Evolutionary conservation across 768 basidiomycete species (phyloP).

Genomic region (Boletus tylopilopsis): DNA sequence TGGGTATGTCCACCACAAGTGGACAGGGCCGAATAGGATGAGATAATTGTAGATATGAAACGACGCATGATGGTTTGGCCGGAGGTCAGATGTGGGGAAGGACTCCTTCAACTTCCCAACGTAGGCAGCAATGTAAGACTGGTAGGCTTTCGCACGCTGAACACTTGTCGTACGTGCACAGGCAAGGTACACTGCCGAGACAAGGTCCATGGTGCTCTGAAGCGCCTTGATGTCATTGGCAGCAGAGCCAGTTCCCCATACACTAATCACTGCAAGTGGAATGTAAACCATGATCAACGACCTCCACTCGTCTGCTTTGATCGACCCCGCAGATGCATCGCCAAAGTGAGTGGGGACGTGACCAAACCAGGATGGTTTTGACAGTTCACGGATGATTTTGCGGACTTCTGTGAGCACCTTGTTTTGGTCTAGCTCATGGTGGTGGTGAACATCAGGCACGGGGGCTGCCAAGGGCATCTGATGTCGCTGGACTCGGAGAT

Average conservation of each 20-base stretch:
- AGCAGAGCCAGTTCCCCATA: too few species aligned
- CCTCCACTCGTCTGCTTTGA: too few species aligned
- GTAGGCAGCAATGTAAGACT: slow-evolving; percentile 15
- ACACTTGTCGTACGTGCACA: slow-evolving; percentile 13
- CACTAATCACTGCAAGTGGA: too few species aligned
- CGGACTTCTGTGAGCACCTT: neutral
- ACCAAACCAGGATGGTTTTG: too few species aligned
- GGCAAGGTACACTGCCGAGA: slow-evolving; percentile 23
- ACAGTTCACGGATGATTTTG: slow-evolving; percentile 3
- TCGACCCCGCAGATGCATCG: too few species aligned
- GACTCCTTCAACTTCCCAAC: slow-evolving; percentile 14
- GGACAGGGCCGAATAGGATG: slow-evolving; percentile 35
- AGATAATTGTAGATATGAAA: slow-evolving; percentile 34
- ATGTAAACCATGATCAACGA: too few species aligned
- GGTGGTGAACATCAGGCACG: too few species aligned
- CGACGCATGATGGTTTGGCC: slow-evolving; percentile 31
- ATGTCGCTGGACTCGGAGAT: too few species aligned
- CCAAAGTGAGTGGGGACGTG: too few species aligned
- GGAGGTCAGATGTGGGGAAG: slow-evolving; percentile 12
- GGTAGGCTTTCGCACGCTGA: slow-evolving; percentile 10
- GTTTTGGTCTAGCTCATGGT: too few species aligned
- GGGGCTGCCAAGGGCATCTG: too few species aligned
- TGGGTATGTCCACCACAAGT: slow-evolving; percentile 30
- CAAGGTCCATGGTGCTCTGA: slow-evolving; percentile 28
- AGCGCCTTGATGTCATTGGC: neutral